Conservation (phyloP, 495 filamentous ascomycete species). For the Barbatosphaeria neglecta region DNA sequence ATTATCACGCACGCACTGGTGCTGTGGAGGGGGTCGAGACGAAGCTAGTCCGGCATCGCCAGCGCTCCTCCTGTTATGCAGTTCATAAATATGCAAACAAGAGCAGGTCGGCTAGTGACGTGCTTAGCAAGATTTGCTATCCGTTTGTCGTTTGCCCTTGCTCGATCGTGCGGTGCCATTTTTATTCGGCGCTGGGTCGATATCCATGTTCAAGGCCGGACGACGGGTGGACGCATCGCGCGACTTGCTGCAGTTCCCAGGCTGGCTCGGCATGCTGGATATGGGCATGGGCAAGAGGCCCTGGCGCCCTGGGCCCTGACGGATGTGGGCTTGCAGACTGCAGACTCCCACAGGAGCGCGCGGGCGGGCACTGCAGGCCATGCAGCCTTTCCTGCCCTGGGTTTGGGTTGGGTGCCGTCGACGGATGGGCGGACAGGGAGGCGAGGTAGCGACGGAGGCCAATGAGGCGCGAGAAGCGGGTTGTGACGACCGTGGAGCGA, state of each 20-base stretch:
- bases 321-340: constrained; percentile 2
- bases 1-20: too few species aligned
- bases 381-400: constrained; percentile 1
- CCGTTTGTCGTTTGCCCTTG: too few species aligned
- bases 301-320: constrained; percentile 4
- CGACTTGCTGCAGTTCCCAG: neutral
- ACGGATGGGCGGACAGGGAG: neutral
- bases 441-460: neutral
- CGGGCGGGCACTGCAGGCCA: too few species aligned
- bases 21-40: too few species aligned
- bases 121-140: neutral
- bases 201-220: too few species aligned
- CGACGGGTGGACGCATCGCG: neutral
- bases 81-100: neutral
- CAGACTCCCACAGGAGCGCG: constrained; percentile 1
- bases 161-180: too few species aligned
- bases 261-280: neutral
- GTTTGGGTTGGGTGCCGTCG: neutral
- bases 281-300: neutral
- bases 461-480: neutral
- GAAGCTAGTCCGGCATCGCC: too few species aligned
- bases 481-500: neutral
- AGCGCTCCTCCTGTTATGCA: too few species aligned
- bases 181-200: too few species aligned
- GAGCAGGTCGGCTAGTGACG: neutral